Percentiles rank a stretch among this genome's conserved stretches.
phyloP scores from a whole-genome alignment of 1,284 basidiomycete species.

The Tetrapyrgos nigripes region DNA sequence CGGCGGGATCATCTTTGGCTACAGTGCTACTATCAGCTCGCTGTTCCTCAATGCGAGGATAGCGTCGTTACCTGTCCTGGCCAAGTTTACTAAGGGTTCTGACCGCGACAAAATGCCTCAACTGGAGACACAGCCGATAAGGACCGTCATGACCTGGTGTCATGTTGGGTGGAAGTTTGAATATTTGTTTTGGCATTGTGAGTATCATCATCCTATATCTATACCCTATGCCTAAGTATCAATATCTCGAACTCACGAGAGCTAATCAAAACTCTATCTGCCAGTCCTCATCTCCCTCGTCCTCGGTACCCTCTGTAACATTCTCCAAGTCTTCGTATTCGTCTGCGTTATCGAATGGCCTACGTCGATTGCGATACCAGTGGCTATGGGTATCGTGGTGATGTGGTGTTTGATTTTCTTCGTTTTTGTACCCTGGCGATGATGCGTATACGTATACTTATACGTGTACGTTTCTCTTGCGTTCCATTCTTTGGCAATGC shows the following conservation, averaged over 20 bases:
- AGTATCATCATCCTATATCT: neutral
- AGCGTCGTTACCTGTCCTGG: neutral
- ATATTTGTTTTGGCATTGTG: neutral
- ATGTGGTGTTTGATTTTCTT: neutral
- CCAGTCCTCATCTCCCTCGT: neutral
- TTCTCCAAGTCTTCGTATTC: neutral
- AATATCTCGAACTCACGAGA: neutral
- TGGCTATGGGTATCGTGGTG: neutral
- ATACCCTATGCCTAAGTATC: neutral
- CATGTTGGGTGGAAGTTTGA: neutral
- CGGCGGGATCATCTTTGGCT: neutral
- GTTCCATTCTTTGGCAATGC: too few relatives aligned
- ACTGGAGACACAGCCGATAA: neutral
- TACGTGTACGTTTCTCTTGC: too few relatives aligned
- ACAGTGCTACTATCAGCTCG: neutral
- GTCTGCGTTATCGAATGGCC: neutral
- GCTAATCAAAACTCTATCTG: neutral
- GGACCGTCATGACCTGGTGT: neutral
- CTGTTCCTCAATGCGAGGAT: neutral
- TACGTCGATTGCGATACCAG: neutral
- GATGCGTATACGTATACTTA: too few relatives aligned
- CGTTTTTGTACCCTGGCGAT: too few relatives aligned
- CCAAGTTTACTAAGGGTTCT: neutral
- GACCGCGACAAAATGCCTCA: neutral
- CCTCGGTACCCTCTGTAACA: neutral